phyloP scores from a whole-genome alignment of 768 basidiomycete species.

The Tricholoma furcatifolium region DNA sequence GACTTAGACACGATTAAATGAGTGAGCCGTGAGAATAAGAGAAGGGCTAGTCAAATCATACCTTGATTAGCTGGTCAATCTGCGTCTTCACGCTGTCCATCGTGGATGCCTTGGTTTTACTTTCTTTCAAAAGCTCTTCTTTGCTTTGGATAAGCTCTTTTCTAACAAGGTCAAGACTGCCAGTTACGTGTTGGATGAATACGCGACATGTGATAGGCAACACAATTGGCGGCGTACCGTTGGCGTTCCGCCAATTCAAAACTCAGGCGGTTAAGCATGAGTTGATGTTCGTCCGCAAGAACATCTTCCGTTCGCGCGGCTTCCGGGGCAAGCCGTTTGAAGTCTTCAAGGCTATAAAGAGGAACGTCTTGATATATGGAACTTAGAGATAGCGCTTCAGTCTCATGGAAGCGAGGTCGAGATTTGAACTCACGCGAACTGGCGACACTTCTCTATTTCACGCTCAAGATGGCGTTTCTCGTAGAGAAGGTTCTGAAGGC shows the following conservation, averaged over 20 bases:
- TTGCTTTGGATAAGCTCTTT: slow-evolving; percentile 70
- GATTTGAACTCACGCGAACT: slow-evolving; percentile 73
- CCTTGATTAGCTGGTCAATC: slow-evolving; percentile 77
- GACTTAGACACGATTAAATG: slow-evolving; percentile 40
- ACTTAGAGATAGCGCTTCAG: slow-evolving; percentile 33
- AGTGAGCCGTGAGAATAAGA: slow-evolving; percentile 12
- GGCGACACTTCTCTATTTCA: slow-evolving; percentile 90
- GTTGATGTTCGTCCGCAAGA: slow-evolving; percentile 70
- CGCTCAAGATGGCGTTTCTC: slow-evolving; percentile 88
- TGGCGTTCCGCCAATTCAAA: slow-evolving; percentile 89
- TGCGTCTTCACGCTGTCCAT: slow-evolving; percentile 80
- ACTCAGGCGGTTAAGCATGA: slow-evolving; percentile 84
- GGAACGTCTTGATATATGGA: slow-evolving; percentile 89
- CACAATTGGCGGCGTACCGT: slow-evolving; percentile 54
- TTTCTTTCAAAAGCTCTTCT: slow-evolving; percentile 78
- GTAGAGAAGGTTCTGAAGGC: slow-evolving; percentile 83
- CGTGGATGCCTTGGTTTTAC: slow-evolving; percentile 67
- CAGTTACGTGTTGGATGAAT: background rate
- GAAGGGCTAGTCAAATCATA: slow-evolving; percentile 22
- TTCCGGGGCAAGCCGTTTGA: slow-evolving; percentile 63
- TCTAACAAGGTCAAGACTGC: slow-evolving; percentile 69
- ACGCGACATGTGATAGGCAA: slow-evolving; percentile 11
- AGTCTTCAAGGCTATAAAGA: slow-evolving; percentile 69
- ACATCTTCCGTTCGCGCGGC: slow-evolving; percentile 62
- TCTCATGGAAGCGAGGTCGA: background rate